Base-by-base conservation (phyloP, 352 stramenopile species). In the Globisporangium okanoganense region DNA sequence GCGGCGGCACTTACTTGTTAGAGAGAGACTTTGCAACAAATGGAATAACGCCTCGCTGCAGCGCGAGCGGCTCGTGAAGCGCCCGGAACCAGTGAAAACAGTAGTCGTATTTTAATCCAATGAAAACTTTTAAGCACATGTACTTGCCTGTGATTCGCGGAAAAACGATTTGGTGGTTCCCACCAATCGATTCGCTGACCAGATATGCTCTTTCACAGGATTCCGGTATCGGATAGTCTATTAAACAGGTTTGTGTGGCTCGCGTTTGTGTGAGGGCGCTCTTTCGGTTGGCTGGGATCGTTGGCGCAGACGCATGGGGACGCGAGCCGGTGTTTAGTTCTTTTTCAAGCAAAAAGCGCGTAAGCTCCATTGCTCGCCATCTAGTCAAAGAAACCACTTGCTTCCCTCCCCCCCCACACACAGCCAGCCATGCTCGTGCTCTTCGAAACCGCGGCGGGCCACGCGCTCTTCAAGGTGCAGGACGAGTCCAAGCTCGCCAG, bases 401-500 rank as follows among this genome's bases (percentile, higher is more conserved):
- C 29, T 33, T 33, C 29, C 3, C 29, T 7, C 38, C 18, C 6
- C 13, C 35, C 24, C 25, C 41, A 9, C 13, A 14, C 24, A 35
- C 18, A 36, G 16, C n/a, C 50, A 38, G 44, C 25, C 36, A 99
- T 99, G 97, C 85, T 99, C 61, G 94, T 99, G 63, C 82, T 99
- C 36, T 99, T 99, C 70, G 98, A 99, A 78, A 99, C 98, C 38
- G 93, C 97, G 18, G 97, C 96, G 59, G 98, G 98, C 45, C 99
- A 99, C 77, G 98, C 97, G 61, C 85, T 99, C 29, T 99, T 99
- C 71, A 99, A 99, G 88, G 95, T 99, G 64, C 82, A 96, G 73
- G 90, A 98, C 72, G 92, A 98, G 66, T 84, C 85, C 63, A 98
- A 97, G 76, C 54, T 98, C 40, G 77, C 86, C 61, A 93, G 84